Base-by-base conservation (phyloP, 1,284 basidiomycete genomes). In the Coniferiporia weirii region DNA sequence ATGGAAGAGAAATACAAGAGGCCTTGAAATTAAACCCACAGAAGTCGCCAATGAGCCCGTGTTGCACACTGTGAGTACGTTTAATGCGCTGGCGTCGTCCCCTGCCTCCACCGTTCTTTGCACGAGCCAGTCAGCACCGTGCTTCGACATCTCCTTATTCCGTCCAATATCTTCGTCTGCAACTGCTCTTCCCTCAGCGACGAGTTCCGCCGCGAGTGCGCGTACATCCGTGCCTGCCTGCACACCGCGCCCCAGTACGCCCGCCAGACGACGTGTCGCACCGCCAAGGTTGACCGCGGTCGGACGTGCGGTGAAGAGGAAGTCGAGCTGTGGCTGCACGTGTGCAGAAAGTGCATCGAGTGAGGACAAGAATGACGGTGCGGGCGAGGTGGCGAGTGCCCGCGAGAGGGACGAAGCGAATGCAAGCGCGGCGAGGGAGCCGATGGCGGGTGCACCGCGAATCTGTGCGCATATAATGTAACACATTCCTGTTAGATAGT, bases 21-120 rank as follows among this genome's bases (percentile, higher is more conserved):
- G 17, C 15, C 7, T 46, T 48, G 13, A 45, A 57, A 10, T 15
- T 49, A 45, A 51, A 75, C 87, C 61, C 64, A 93, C 92, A 44
- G 92, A 94, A 17, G 93, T 96, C 1, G 94, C 94, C 61, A 97
- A 78, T 27, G 89, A 92, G 17, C 94, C 94, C 17, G 94, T 96
- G 72, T 97, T 97, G 77, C 94, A 97, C n/a, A 96, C 92, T 3
- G 93, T 96, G 70, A 96, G 76, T 27, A 95, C 82, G 68, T 91
- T 92, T 59, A 95, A 71, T 56, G 72, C 74, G 61, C 75, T 73
- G 55, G 78, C 78, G 12, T 73, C 70, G 48, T 77, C 78, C 61
- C 81, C 82, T 45, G 69, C 68, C 47, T 72, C 68, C 63, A 78
- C 76, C 12, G 83, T 78, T 60, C 77, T 76, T 45, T 83, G 72